phyloP scores from a whole-genome alignment of 2,329 filamentous ascomycete genomes.

The Phyllosticta capitalensis region DNA sequence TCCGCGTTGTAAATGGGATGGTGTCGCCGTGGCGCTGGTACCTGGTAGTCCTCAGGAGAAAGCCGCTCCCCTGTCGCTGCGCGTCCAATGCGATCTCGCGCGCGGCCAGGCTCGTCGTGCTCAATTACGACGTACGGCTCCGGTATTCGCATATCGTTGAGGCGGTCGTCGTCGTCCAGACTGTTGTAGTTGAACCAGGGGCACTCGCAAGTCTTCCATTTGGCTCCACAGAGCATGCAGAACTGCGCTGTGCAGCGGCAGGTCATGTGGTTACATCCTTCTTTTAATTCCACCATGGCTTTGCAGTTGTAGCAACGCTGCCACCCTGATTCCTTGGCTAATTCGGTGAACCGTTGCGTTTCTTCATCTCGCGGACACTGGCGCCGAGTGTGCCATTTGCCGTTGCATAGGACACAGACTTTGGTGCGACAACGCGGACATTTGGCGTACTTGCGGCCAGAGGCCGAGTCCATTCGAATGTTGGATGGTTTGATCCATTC shows the following conservation, averaged over 20 bases:
- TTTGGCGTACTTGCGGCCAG: conserved; percentile 52
- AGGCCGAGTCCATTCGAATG: conserved; percentile 43
- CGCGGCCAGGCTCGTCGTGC: conserved; percentile 26
- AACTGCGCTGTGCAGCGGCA: conserved; percentile 79
- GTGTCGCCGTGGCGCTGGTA: conserved; percentile 19
- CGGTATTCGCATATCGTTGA: conserved; percentile 19
- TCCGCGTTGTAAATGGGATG: conserved; percentile 19
- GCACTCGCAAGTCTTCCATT: conserved; percentile 78
- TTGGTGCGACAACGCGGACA: conserved; percentile 65
- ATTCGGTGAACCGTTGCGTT: conserved; percentile 50
- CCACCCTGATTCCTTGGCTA: conserved; percentile 61
- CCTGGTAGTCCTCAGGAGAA: conserved; percentile 23
- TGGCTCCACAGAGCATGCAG: conserved; percentile 73
- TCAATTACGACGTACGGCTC: conserved; percentile 43
- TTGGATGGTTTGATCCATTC: conserved; percentile 69
- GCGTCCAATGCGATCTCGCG: not conserved
- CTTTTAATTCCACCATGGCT: conserved; percentile 65
- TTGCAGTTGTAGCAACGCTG: conserved; percentile 67
- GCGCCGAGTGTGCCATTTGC: conserved; percentile 56
- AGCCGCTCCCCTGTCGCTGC: not conserved
- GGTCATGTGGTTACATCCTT: conserved; percentile 82
- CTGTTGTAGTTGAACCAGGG: conserved; percentile 62
- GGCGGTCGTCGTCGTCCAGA: conserved; percentile 42
- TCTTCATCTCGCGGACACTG: conserved; percentile 67
- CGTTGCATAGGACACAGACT: conserved; percentile 65